Base-by-base conservation (phyloP, 2,329 filamentous ascomycete species). In the Microascus cirrosus region DNA sequence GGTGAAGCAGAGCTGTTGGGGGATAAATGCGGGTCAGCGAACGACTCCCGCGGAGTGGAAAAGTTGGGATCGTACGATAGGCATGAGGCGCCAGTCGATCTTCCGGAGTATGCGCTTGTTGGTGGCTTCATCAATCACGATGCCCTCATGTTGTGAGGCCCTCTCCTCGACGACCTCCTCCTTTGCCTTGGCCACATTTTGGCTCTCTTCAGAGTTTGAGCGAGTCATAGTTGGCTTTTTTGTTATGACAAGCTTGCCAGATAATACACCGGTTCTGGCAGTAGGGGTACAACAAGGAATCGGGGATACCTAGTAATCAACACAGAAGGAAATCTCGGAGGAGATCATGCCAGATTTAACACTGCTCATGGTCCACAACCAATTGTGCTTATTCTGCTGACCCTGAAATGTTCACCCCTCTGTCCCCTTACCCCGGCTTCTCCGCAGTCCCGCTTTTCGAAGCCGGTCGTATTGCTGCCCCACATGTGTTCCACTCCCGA, bases 91-190 rank as follows among this genome's bases (percentile, higher is more conserved):
- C 18, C 61, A 39, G 51, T 65, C 63, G 35, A 65, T 59, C 51
- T 61, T 64, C 32, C 69, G 65, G 8, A 69, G 61, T 13, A 76
- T 62, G 25, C 63, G 68, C 57, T 70, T 71, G 42, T 56, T 39
- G 12, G 55, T 56, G 8, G 55, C 55, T 20, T 56, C 55, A 8
- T 56, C 55, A 24, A 51, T 34, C 6, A 56, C 55, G 42, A 56
- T 20, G 13, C 55, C 55, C 42, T 56, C 55, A 18, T 51, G 11
- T 6, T 32, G 32, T 25, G 55, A 56, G n/a, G 55, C 55, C 3
- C 50, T 42, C 10, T 34, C 24, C 42, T 56, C 55, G 12, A 56
- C 42, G 24, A 35, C n/a, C 6, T 39, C 39, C 55, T 56, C 42
- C 25, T 56, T 56, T 12, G 39, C 1, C 55, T 56, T 56, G 13